phyloP scores from a whole-genome alignment of 1,284 basidiomycete species.

The Cutaneotrichosporon arboriforme region DNA sequence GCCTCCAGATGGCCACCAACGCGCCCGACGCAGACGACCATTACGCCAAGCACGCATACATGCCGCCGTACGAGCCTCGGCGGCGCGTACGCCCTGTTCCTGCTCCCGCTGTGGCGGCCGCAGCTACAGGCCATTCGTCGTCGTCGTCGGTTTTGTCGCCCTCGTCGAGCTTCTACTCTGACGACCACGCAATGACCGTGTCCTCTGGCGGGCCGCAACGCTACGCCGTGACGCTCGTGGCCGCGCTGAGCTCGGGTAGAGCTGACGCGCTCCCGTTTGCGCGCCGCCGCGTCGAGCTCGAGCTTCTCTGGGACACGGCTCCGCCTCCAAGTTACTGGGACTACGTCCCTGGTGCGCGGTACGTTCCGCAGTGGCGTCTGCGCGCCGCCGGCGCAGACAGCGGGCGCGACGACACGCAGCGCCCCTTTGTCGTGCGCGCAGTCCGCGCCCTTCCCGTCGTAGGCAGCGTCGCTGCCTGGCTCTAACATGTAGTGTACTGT shows the following conservation, averaged over 20 bases:
- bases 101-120: not conserved
- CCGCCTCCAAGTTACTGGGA: slow-evolving; percentile 5
- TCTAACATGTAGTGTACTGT: not conserved
- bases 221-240: slow-evolving; percentile 17
- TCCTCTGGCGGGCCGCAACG: not conserved
- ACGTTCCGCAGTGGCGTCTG: slow-evolving; percentile 9
- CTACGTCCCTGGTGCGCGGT: slow-evolving; percentile 13
- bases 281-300: slow-evolving; percentile 21
- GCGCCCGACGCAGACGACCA: not conserved
- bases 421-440: not conserved
- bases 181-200: not conserved
- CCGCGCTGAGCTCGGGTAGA: slow-evolving; percentile 11
- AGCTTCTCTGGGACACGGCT: slow-evolving; percentile 16
- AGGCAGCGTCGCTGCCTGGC: slow-evolving; percentile 10
- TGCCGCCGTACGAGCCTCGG: slow-evolving; percentile 11
- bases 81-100: not conserved
- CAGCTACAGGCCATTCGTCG: too few relatives aligned
- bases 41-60: not conserved
- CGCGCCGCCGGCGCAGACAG: not conserved
- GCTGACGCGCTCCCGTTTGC: slow-evolving; percentile 11
- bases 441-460: slow-evolving; percentile 17
- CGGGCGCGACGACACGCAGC: too few relatives aligned
- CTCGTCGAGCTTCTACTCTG: too few relatives aligned
- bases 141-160: too few relatives aligned
- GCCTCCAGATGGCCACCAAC: not conserved